phyloP scores from a whole-genome alignment of 2,329 filamentous ascomycete genomes.

The Pseudogymnoascus sp. region DNA sequence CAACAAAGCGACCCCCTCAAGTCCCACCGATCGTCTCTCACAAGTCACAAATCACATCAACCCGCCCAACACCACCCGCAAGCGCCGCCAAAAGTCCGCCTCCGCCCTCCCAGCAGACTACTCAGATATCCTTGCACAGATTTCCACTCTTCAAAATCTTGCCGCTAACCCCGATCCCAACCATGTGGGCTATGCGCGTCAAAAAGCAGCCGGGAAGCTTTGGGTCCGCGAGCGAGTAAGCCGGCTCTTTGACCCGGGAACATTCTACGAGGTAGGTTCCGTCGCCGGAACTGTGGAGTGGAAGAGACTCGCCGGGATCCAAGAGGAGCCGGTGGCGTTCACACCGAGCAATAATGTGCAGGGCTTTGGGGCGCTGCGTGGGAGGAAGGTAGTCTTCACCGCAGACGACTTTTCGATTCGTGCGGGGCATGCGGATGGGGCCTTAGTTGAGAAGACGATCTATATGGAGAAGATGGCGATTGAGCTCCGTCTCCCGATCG shows the following conservation, averaged over 20 bases:
- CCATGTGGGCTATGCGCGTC: slow-evolving; percentile 52
- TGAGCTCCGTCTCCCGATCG: slow-evolving; percentile 48
- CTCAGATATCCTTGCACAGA: slow-evolving; percentile 52
- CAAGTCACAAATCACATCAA: slow-evolving; percentile 26
- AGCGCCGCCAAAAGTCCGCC: slow-evolving; percentile 14
- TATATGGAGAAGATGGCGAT: slow-evolving; percentile 57
- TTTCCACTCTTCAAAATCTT: slow-evolving; percentile 43
- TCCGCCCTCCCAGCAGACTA: slow-evolving; percentile 50
- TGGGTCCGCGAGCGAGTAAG: slow-evolving; percentile 58
- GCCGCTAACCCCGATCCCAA: slow-evolving; percentile 47
- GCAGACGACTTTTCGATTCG: slow-evolving; percentile 58
- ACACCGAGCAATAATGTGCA: slow-evolving; percentile 58
- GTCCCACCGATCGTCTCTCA: slow-evolving; percentile 25
- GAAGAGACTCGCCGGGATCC: slow-evolving; percentile 39
- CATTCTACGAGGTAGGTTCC: slow-evolving; percentile 53
- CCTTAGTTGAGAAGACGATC: slow-evolving; percentile 49
- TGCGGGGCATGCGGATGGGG: slow-evolving; percentile 57
- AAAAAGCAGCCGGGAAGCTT: slow-evolving; percentile 57
- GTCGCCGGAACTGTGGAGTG: slow-evolving; percentile 53
- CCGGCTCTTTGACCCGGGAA: slow-evolving; percentile 47
- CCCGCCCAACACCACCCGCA: slow-evolving; percentile 23
- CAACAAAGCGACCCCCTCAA: not conserved
- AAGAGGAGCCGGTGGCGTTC: slow-evolving; percentile 44
- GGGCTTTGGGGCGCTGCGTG: slow-evolving; percentile 46
- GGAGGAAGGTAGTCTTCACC: slow-evolving; percentile 51